Conservation (phyloP, 2,329 filamentous ascomycete species). For the Pseudomassariella vexata region DNA sequence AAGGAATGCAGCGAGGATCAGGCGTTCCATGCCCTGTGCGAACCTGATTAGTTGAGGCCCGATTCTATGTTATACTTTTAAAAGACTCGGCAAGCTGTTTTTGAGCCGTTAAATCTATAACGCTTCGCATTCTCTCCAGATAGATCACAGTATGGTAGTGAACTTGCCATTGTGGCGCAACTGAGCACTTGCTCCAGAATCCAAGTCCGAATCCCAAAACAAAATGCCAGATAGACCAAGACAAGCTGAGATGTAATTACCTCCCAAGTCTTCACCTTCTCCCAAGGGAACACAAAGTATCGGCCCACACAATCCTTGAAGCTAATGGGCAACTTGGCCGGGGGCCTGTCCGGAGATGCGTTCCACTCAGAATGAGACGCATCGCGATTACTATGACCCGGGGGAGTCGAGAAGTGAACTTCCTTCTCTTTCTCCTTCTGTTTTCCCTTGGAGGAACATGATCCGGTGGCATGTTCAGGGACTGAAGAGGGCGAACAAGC, state of each 20-base stretch:
- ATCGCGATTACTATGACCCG: no score
- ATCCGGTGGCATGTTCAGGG: no score
- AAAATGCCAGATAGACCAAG: not conserved
- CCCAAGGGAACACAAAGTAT: constrained; percentile 61
- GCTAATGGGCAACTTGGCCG: constrained; percentile 46
- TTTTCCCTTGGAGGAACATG: no score
- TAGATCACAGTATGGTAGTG: no score
- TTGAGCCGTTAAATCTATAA: no score
- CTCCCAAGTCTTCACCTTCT: constrained; percentile 58
- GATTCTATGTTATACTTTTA: constrained; percentile 6
- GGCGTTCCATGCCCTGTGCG: constrained; percentile 48
- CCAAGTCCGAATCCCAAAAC: no score
- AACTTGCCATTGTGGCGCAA: no score
- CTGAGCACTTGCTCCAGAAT: no score
- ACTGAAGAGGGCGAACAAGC: no score
- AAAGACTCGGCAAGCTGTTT: no score
- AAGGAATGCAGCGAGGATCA: constrained; percentile 49
- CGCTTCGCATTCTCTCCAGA: no score
- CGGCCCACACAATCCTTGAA: constrained; percentile 62
- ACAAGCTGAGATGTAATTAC: constrained; percentile 28
- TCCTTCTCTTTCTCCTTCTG: constrained; percentile 1
- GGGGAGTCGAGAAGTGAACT: no score
- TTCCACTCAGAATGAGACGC: constrained; percentile 21
- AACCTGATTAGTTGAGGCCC: constrained; percentile 1
- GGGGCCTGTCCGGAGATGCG: constrained; percentile 16